A percentile compares a stretch with the other conserved stretches of the same genome.
These are phyloP conservation scores for Populus simonii DNA, from an alignment of 345 rosid species.

Conservation along the genomic window DNA sequence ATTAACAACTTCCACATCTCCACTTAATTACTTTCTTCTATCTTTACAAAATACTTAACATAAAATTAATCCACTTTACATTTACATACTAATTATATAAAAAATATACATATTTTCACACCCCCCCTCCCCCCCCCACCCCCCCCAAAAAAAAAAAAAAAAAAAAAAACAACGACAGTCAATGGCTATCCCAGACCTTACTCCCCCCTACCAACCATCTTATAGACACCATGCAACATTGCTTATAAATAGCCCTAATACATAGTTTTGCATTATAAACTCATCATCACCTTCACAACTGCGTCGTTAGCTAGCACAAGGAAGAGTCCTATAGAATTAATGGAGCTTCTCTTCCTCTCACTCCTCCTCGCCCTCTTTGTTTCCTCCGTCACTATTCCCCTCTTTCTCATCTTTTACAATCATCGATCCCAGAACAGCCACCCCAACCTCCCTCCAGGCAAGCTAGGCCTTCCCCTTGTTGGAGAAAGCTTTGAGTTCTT, in stretches of 20 bases:
- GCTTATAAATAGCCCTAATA: not conserved
- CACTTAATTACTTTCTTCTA: no score
- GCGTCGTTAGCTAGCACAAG: not conserved
- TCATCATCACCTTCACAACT: not conserved
- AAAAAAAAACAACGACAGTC: no score
- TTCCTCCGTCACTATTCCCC: slow-evolving; percentile 12
- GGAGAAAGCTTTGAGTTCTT: slow-evolving; percentile 43
- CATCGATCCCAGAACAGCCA: slow-evolving; percentile 25
- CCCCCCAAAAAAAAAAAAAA: no score
- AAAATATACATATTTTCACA: no score
- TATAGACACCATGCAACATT: not conserved
- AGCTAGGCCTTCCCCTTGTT: slow-evolving; percentile 25
- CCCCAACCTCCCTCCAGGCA: slow-evolving; percentile 39
- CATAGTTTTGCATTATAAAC: not conserved
- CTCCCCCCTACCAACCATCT: not conserved
- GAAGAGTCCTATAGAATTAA: not conserved
- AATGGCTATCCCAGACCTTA: not conserved
- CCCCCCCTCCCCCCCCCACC: no score
- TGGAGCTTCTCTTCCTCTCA: slow-evolving; percentile 17
- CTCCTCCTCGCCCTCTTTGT: slow-evolving; percentile 19
- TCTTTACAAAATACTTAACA: no score
- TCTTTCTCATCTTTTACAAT: slow-evolving; percentile 25
- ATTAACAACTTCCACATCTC: no score
- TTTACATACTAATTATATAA: no score
- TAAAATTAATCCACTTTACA: no score